Conservation (phyloP, 352 stramenopile genomes). For the Globisporangium orthogonon region DNA sequence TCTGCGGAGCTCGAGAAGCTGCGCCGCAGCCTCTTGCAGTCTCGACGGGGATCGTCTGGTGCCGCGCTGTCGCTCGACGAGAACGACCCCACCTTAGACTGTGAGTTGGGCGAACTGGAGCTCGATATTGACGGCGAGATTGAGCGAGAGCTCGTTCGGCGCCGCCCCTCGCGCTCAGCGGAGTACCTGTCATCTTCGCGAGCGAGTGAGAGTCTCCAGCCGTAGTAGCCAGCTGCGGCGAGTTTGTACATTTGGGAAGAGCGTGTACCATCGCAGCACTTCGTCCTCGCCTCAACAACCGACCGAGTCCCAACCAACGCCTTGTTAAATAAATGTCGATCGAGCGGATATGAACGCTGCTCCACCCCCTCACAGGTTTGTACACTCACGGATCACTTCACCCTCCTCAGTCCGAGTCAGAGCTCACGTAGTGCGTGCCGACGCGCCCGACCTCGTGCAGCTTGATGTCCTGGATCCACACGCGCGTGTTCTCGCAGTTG, state of each 20-base stretch:
- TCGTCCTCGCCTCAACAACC: too few relatives aligned
- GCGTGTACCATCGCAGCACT: too few relatives aligned
- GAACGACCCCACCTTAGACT: conserved; percentile 15
- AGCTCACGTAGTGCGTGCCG: conserved; percentile 60
- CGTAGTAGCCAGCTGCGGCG: not conserved
- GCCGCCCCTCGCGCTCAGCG: conserved; percentile 38
- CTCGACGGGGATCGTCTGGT: conserved; percentile 10
- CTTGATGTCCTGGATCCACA: conserved; percentile 46
- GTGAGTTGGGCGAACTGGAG: conserved; percentile 47
- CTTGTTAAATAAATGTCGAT: not conserved
- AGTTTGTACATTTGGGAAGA: not conserved
- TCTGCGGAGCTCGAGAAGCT: conserved; percentile 27
- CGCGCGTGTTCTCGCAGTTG: conserved; percentile 39
- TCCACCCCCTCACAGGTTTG: not conserved
- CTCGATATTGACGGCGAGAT: conserved; percentile 71
- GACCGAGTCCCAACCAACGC: too few relatives aligned
- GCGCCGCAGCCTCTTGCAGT: conserved; percentile 24
- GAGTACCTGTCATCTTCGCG: conserved; percentile 15
- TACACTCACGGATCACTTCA: not conserved
- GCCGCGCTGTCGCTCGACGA: conserved; percentile 18
- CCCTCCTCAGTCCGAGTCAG: conserved; percentile 19
- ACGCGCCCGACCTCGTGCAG: conserved; percentile 50
- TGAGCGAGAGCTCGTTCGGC: conserved; percentile 52
- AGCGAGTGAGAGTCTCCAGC: not conserved
- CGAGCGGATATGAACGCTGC: too few relatives aligned